Conservation (phyloP, 2,329 filamentous ascomycete genomes). For the Penicillium capsulatum region DNA sequence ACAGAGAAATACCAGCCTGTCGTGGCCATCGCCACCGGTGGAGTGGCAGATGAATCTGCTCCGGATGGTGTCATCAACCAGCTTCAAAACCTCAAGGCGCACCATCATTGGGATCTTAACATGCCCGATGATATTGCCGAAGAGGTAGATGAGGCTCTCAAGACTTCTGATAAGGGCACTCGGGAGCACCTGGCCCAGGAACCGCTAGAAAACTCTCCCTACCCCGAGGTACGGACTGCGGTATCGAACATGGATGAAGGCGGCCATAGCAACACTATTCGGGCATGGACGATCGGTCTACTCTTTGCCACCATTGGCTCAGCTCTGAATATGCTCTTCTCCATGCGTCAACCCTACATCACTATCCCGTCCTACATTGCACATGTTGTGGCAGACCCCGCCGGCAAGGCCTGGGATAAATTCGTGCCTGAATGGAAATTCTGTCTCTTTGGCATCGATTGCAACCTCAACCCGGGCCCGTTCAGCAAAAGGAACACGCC, state of each 20-base stretch:
- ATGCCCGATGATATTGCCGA: conserved; percentile 59
- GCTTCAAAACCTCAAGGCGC: conserved; percentile 56
- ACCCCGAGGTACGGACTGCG: conserved; percentile 63
- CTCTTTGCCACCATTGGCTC: conserved; percentile 60
- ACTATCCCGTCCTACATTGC: conserved; percentile 59
- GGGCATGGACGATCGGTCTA: conserved; percentile 61
- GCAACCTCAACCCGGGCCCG: conserved; percentile 42
- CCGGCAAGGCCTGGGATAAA: conserved; percentile 40
- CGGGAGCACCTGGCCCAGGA: conserved; percentile 56
- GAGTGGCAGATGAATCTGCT: conserved; percentile 19
- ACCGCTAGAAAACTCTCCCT: conserved; percentile 63
- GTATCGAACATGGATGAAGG: conserved; percentile 63
- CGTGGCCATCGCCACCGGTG: conserved; percentile 4
- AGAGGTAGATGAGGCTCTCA: conserved; percentile 57
- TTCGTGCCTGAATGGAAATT: conserved; percentile 37
- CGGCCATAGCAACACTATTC: conserved; percentile 60
- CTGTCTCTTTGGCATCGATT: conserved; percentile 36
- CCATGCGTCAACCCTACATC: conserved; percentile 55
- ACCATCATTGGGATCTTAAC: conserved; percentile 62
- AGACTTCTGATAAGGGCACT: conserved; percentile 53
- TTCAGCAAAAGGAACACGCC: conserved; percentile 49
- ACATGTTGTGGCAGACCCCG: conserved; percentile 59
- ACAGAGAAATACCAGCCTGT: conserved; percentile 9
- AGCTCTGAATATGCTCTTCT: conserved; percentile 58
- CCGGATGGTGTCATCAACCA: conserved; percentile 25